Evolutionary conservation across 2,329 filamentous ascomycete genomes (phyloP).

Genomic region (Verticillium nonalfalfae): DNA sequence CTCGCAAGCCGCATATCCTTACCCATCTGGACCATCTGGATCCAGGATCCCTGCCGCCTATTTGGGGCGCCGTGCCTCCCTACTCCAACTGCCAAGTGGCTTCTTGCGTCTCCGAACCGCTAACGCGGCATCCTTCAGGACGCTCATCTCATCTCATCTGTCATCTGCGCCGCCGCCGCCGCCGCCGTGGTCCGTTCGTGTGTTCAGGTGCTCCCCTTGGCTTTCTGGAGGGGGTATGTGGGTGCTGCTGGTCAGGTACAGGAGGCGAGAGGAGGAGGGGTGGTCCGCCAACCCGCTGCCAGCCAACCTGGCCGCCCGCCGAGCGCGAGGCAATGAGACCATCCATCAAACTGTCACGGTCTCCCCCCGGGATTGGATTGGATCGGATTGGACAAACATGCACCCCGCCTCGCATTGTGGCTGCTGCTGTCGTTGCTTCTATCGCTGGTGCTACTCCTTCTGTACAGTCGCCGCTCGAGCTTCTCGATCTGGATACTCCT

Average conservation of each 20-base stretch:
- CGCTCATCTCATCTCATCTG: not conserved
- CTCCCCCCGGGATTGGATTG: conserved; percentile 8
- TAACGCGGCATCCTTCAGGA: conserved; percentile 1
- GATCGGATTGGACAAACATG: conserved; percentile 10
- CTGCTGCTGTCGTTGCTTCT: conserved; percentile 1
- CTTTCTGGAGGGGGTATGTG: not conserved
- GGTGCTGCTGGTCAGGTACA: not conserved
- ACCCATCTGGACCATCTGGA: not conserved
- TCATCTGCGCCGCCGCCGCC: conserved; percentile 1
- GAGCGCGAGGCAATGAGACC: not conserved
- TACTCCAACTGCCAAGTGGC: conserved; percentile 2
- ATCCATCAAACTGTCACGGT: not conserved
- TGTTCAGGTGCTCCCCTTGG: not conserved
- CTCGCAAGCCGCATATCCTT: not conserved
- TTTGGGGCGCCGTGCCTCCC: not conserved
- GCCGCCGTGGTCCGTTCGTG: not conserved
- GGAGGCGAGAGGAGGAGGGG: no score
- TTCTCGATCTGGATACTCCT: not conserved
- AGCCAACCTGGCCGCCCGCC: not conserved
- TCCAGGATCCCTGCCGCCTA: not conserved
- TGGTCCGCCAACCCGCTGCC: not conserved
- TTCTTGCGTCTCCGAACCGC: conserved; percentile 1
- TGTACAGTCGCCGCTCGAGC: not conserved
- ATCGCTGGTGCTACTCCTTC: not conserved
- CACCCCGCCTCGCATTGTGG: conserved; percentile 9